Conservation (phyloP, 495 filamentous ascomycete genomes). For the Pyrenopolyporus hunteri region DNA sequence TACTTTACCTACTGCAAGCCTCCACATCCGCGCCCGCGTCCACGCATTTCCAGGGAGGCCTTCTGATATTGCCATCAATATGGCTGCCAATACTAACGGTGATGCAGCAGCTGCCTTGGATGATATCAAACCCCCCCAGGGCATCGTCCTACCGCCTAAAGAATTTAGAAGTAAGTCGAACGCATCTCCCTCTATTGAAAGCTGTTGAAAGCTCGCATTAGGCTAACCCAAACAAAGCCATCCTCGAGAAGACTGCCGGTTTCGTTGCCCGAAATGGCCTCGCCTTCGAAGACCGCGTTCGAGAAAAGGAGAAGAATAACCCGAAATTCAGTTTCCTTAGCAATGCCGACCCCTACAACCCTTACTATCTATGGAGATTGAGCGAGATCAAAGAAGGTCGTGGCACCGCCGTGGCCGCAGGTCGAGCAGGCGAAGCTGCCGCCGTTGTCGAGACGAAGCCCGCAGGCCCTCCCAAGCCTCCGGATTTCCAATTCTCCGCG, state of each 20-base stretch:
- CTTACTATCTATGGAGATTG: slow-evolving; percentile 90
- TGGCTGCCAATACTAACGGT: slow-evolving; percentile 64
- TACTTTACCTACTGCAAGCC: slow-evolving; percentile 9
- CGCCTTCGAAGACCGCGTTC: slow-evolving; percentile 87
- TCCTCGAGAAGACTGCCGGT: slow-evolving; percentile 95
- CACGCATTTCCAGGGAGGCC: slow-evolving; percentile 32
- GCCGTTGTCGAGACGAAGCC: slow-evolving; percentile 65
- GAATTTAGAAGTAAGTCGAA: slow-evolving; percentile 41
- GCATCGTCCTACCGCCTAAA: slow-evolving; percentile 80
- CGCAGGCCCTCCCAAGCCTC: slow-evolving; percentile 83
- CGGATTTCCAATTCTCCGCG: slow-evolving; percentile 91
- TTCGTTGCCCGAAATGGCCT: slow-evolving; percentile 85
- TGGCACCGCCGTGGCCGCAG: slow-evolving; percentile 80
- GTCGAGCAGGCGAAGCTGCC: slow-evolving; percentile 69
- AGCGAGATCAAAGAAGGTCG: slow-evolving; percentile 82
- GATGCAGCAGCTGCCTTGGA: slow-evolving; percentile 57
- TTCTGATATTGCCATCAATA: slow-evolving; percentile 43
- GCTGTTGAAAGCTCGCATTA: too few relatives aligned
- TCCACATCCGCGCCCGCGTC: slow-evolving; percentile 11
- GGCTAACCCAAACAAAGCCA: slow-evolving; percentile 71
- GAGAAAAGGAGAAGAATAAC: slow-evolving; percentile 83
- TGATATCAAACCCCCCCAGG: slow-evolving; percentile 74
- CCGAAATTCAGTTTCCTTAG: slow-evolving; percentile 89
- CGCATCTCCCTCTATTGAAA: not conserved
- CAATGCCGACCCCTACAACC: slow-evolving; percentile 80